Evolutionary conservation across 2,329 filamentous ascomycete genomes (phyloP).

Genomic region (Neonectria coccinea): DNA sequence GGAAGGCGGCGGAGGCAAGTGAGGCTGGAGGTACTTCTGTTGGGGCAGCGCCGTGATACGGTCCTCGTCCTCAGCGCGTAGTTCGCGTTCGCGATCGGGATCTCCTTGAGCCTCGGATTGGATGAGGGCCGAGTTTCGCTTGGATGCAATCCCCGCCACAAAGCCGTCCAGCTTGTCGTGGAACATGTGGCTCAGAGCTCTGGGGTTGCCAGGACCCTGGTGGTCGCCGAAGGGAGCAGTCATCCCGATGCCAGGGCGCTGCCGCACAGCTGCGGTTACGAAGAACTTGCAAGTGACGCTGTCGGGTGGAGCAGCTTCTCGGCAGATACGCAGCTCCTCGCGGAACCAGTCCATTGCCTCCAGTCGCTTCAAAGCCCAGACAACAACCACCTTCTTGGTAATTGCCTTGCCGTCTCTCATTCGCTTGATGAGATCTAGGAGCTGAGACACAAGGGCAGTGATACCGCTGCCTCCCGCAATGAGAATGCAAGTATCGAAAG

Average conservation of each 20-base stretch:
- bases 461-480: slow-evolving; percentile 96
- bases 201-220: slow-evolving; percentile 35
- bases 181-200: slow-evolving; percentile 79
- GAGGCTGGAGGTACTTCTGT: slow-evolving; percentile 71
- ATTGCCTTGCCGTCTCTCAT: slow-evolving; percentile 96
- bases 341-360: slow-evolving; percentile 99
- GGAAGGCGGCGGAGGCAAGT: slow-evolving; percentile 50
- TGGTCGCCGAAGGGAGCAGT: slow-evolving; percentile 57
- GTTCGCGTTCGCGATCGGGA: slow-evolving; percentile 79
- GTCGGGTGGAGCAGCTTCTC: slow-evolving; percentile 88
- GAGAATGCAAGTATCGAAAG: slow-evolving; percentile 92
- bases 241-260: slow-evolving; percentile 52
- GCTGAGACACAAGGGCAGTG: slow-evolving; percentile 90
- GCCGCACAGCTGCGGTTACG: slow-evolving; percentile 76
- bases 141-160: slow-evolving; percentile 86
- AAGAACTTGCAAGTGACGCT: slow-evolving; percentile 95
- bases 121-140: slow-evolving; percentile 87
- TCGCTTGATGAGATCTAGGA: slow-evolving; percentile 93
- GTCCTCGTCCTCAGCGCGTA: slow-evolving; percentile 86
- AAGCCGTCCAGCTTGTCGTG: slow-evolving; percentile 91
- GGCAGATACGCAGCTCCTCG: slow-evolving; percentile 91
- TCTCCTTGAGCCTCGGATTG: slow-evolving; percentile 84
- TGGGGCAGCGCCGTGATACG: slow-evolving; percentile 84
- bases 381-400: slow-evolving; percentile 87
- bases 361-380: slow-evolving; percentile 93